A percentile compares a stretch with the other conserved stretches of the same genome.
phyloP scores from a whole-genome alignment of 2,329 filamentous ascomycete species.

The Pseudocercospora crystallina region DNA sequence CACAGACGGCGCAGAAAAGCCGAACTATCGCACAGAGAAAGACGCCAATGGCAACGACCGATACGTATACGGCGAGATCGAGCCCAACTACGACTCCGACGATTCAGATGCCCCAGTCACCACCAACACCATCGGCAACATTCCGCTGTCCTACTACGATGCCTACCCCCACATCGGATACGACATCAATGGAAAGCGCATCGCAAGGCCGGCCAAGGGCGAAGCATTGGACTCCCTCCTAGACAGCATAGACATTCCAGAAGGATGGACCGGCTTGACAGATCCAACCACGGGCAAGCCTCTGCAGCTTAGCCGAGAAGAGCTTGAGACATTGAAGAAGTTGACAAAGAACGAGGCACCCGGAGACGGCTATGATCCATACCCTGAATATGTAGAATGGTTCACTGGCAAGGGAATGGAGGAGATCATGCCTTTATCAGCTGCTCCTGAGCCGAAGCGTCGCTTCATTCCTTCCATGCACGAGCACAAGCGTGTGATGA shows the following conservation, averaged over 20 bases:
- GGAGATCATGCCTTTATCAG: conserved; percentile 91
- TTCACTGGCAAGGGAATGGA: conserved; percentile 80
- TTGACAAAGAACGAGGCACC: conserved; percentile 87
- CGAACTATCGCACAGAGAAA: conserved; percentile 62
- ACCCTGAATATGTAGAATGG: conserved; percentile 89
- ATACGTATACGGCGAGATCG: conserved; percentile 91
- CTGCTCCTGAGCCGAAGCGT: conserved; percentile 92
- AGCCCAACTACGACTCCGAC: conserved; percentile 94
- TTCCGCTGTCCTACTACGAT: conserved; percentile 93
- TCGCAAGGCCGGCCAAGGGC: conserved; percentile 91
- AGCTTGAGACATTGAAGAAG: conserved; percentile 82
- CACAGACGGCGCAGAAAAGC: conserved; percentile 32
- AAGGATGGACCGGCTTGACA: conserved; percentile 95
- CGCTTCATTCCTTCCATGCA: conserved; percentile 96
- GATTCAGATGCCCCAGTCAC: conserved; percentile 79
- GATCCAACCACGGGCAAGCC: conserved; percentile 94
- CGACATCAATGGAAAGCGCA: conserved; percentile 97
- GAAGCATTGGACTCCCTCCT: conserved; percentile 90
- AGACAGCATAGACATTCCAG: conserved; percentile 93
- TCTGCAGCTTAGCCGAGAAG: conserved; percentile 79
- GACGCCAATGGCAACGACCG: conserved; percentile 89
- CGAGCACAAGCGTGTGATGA: conserved; percentile 94
- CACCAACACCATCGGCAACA: conserved; percentile 91
- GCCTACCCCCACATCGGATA: conserved; percentile 98
- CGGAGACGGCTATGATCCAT: conserved; percentile 86